Base-by-base conservation (phyloP, 1,139 yeast genomes). In the Lodderomyces metapsilosis region DNA sequence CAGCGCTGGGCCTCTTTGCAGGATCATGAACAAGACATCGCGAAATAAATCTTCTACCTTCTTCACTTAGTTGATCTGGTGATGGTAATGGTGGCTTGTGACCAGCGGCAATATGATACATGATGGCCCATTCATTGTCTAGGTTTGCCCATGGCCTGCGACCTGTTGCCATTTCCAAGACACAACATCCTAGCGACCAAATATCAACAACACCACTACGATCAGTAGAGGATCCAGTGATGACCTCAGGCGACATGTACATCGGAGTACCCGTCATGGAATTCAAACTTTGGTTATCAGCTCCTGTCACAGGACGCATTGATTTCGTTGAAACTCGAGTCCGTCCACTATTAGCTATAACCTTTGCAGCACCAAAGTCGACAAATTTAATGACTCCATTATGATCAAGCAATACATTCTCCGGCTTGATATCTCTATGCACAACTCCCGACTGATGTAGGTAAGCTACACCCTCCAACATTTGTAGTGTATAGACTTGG, bases 161-260 rank as follows among this genome's bases (percentile, higher is more conserved):
- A 12, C 94, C 94, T 0, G 92, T 84, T 3, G 88, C 83, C 94
- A 85, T 85, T 58, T 85, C 92, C 25, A 84, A 62, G 2, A 84
- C 83, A 62, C 89, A 85, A 57, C 94, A 85, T 7, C 94, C 94
- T 34, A 85, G 67, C 1, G 94, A 84, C 94, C 94, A 85, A 24
- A 85, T 80, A 61, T 85, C 98, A 38, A 83, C 82, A 7, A 84
- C 82, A 1, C 95, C 95, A 53, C 76, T 82, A 44, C 78, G 75
- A 32, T 83, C 86, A 2, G 77, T 65, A 3, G 76, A 67, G 3
- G 82, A 71, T 1, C 97, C 97, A 1, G 95, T 87, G 43, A 92
- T 89, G 0, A 88, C 89, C 58, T 92, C 98, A 0, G 98, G 98
- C 0, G 98, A 88, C 98, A 92, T 92, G 62, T 92, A 92, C 98